These are phyloP conservation scores for Termitomyces sp. DNA, from an alignment of 768 basidiomycete species.

Conservation along the genomic window DNA sequence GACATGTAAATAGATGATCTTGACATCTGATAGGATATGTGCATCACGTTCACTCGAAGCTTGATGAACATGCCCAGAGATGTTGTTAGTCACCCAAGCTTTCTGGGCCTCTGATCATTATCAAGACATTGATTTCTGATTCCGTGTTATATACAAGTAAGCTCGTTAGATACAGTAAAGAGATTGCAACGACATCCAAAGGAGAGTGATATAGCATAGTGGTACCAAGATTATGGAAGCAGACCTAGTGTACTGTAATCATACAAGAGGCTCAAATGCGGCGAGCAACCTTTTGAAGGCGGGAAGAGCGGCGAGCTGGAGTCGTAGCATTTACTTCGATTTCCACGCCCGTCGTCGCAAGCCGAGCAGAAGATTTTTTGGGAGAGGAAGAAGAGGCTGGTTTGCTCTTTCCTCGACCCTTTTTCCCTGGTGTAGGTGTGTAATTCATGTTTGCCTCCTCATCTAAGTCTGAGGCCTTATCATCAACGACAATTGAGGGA, in stretches of 20 bases:
- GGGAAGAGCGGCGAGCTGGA: constrained; percentile 26
- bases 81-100: background rate
- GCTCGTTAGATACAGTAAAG: background rate
- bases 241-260: background rate
- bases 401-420: constrained; percentile 13
- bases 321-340: constrained; percentile 16
- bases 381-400: constrained; percentile 1
- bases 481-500: constrained; percentile 1
- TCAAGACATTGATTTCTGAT: background rate
- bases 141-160: background rate
- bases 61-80: background rate
- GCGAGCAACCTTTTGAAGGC: constrained; percentile 26
- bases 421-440: constrained; percentile 2
- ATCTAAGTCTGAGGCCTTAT: background rate
- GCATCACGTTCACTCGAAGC: background rate
- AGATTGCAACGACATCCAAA: constrained; percentile 5
- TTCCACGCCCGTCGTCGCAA: constrained; percentile 8
- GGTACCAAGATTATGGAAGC: background rate
- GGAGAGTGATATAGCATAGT: constrained; percentile 1
- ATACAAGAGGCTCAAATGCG: constrained; percentile 4
- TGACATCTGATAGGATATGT: background rate
- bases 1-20: constrained; percentile 8
- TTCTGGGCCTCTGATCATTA: background rate
- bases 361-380: constrained; percentile 4
- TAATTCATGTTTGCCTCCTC: constrained; percentile 1